Percentiles rank a stretch among this genome's conserved stretches.
phyloP scores from a whole-genome alignment of 2,329 filamentous ascomycete species.

The Aspergillus bombycis region DNA sequence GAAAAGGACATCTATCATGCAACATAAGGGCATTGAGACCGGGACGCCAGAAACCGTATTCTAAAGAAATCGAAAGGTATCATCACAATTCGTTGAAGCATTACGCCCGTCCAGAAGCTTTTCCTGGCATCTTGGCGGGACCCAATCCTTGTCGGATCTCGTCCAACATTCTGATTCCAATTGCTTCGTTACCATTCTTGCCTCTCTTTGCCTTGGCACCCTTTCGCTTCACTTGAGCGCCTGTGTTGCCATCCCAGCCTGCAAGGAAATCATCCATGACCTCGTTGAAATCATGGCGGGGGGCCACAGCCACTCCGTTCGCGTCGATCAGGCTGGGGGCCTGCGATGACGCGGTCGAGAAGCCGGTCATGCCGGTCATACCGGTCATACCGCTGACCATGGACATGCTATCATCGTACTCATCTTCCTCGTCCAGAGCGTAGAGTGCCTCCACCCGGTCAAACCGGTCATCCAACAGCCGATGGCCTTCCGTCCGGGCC shows the following conservation, averaged over 20 bases:
- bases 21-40: constrained; percentile 9
- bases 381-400: constrained; percentile 56
- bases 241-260: constrained; percentile 53
- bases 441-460: constrained; percentile 88
- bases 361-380: constrained; percentile 63
- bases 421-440: constrained; percentile 61
- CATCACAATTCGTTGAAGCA: constrained; percentile 21
- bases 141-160: constrained; percentile 83
- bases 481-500: constrained; percentile 83
- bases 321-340: constrained; percentile 57
- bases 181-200: constrained; percentile 79
- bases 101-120: constrained; percentile 37
- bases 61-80: constrained; percentile 24
- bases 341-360: constrained; percentile 57
- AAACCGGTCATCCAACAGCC: constrained; percentile 84
- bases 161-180: constrained; percentile 84
- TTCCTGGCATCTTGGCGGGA: constrained; percentile 64
- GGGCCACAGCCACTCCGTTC: constrained; percentile 52
- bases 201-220: constrained; percentile 60
- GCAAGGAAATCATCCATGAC: constrained; percentile 94
- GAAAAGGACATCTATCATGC: constrained; percentile 1
- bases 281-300: constrained; percentile 78
- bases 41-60: background rate
- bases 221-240: constrained; percentile 46
- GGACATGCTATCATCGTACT: constrained; percentile 56